Conservation (phyloP, 2,329 filamentous ascomycete species). For the Aspergillus jensenii region DNA sequence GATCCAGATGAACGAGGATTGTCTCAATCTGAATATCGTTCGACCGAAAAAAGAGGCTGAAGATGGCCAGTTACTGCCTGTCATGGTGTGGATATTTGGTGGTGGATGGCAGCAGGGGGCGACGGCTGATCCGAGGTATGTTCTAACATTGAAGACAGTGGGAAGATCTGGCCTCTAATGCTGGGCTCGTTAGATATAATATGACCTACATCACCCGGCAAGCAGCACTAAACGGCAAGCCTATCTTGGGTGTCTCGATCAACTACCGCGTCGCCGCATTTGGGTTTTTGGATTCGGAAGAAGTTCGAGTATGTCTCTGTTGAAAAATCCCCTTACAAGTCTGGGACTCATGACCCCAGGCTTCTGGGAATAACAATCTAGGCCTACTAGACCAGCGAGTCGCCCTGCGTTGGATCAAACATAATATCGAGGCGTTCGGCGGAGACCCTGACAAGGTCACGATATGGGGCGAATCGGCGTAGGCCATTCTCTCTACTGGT, state of each 20-base stretch:
- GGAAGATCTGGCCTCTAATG: not conserved
- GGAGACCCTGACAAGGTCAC: slow-evolving; percentile 33
- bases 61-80: slow-evolving; percentile 21
- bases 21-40: slow-evolving; percentile 29
- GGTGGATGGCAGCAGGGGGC: slow-evolving; percentile 33
- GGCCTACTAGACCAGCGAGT: slow-evolving; percentile 35
- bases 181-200: slow-evolving; percentile 24
- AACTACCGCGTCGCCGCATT: slow-evolving; percentile 33
- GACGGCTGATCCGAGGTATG: slow-evolving; percentile 31
- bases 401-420: slow-evolving; percentile 38
- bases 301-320: slow-evolving; percentile 24
- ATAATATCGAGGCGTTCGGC: slow-evolving; percentile 35
- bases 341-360: slow-evolving; percentile 14
- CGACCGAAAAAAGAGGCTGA: slow-evolving; percentile 11
- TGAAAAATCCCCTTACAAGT: not conserved
- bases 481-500: not conserved
- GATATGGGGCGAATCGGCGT: slow-evolving; percentile 40
- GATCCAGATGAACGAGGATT: slow-evolving; percentile 25
- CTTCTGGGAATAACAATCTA: slow-evolving; percentile 29
- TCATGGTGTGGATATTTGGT: slow-evolving; percentile 34
- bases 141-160: not conserved
- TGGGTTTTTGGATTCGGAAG: slow-evolving; percentile 32
- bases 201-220: slow-evolving; percentile 33
- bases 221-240: slow-evolving; percentile 26
- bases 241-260: slow-evolving; percentile 32